phyloP scores from a whole-genome alignment of 805 yeast species.

The Nakazawaea laoshanensis region DNA sequence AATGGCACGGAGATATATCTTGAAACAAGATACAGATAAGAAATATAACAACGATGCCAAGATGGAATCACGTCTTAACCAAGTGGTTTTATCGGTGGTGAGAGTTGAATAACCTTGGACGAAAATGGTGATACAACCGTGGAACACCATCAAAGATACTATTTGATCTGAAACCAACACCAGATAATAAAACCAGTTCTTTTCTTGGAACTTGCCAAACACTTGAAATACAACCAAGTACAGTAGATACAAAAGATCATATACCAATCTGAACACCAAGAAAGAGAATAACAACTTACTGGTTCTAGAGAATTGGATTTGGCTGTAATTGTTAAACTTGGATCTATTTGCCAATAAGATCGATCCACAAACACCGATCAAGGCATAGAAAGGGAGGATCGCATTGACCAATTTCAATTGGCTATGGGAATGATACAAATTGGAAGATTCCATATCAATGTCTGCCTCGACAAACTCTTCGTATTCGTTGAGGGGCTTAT shows the following conservation, averaged over 20 bases:
- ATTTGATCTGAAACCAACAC: conserved; percentile 5
- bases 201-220: conserved; percentile 3
- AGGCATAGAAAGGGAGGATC: conserved; percentile 2
- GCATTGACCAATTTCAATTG: conserved; percentile 6
- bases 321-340: neutral
- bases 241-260: conserved; percentile 2
- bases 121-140: conserved; percentile 1
- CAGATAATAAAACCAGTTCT: neutral
- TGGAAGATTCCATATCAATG: neutral
- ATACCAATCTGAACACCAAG: conserved; percentile 4
- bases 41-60: conserved; percentile 3
- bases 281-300: conserved; percentile 3
- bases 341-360: conserved; percentile 1
- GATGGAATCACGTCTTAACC: conserved; percentile 1
- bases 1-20: conserved; percentile 2
- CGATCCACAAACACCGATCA: conserved; percentile 1
- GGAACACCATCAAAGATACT: conserved; percentile 1
- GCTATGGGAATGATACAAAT: conserved; percentile 1
- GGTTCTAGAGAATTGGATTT: conserved; percentile 1
- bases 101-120: conserved; percentile 6
- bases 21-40: conserved; percentile 5
- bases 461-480: neutral
- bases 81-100: neutral
- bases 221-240: conserved; percentile 4
- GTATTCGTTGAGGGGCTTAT: conserved; percentile 1